Percentiles rank a stretch among this genome's conserved stretches.
Evolutionary conservation across 2,329 filamentous ascomycete species (phyloP).

Genomic region (Talaromyces sp.): DNA sequence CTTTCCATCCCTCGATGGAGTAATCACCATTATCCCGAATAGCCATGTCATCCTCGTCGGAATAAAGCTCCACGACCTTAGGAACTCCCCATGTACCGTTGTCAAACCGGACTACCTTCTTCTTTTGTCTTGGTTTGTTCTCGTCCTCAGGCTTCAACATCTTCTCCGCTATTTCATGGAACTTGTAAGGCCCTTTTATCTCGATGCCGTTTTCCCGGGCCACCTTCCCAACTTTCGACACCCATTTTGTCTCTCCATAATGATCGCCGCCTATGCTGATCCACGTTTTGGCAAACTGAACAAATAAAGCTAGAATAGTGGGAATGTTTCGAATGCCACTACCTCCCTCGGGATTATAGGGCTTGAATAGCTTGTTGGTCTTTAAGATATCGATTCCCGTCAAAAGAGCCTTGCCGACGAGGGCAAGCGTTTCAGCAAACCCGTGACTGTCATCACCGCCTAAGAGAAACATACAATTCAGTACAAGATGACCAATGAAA

Average conservation of each 20-base stretch:
- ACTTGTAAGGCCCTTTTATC: conserved; percentile 14
- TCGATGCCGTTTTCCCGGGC: conserved; percentile 6
- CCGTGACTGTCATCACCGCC: conserved; percentile 14
- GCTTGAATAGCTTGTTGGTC: conserved; percentile 5
- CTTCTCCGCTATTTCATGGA: background rate
- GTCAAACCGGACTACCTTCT: background rate
- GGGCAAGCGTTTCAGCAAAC: conserved; percentile 11
- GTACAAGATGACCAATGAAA: background rate
- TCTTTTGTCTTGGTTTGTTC: background rate
- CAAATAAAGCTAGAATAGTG: conserved; percentile 12
- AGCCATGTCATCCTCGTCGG: conserved; percentile 8
- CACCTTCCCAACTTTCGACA: conserved; percentile 8
- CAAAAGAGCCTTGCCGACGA: conserved; percentile 17
- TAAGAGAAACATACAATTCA: background rate
- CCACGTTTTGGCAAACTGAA: conserved; percentile 10
- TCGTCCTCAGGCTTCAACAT: background rate
- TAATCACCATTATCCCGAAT: conserved; percentile 15
- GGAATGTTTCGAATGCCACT: conserved; percentile 9
- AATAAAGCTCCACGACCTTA: background rate
- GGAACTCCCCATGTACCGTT: conserved; percentile 2
- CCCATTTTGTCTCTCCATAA: conserved; percentile 16
- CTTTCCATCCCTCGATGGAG: conserved; percentile 15
- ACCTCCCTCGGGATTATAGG: background rate
- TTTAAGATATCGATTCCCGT: conserved; percentile 9
- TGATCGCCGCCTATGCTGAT: conserved; percentile 6